Percentiles rank a stretch among this genome's conserved stretches.
These are phyloP conservation scores for Typha latifolia DNA, from an alignment of 176 grass and related monocot genomes.

Conservation along the genomic window DNA sequence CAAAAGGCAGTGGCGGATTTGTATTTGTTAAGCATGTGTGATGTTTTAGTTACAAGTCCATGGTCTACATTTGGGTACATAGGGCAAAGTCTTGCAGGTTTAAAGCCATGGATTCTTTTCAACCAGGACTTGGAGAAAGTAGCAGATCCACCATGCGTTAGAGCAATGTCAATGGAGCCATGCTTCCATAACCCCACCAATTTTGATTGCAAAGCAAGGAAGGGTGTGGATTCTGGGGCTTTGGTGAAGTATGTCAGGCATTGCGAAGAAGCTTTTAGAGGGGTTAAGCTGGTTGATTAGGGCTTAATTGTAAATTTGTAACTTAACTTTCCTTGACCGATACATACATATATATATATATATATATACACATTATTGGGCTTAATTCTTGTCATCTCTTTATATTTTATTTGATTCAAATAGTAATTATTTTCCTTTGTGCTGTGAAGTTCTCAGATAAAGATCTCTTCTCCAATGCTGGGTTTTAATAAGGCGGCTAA, in stretches of 20 bases:
- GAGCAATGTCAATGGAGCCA: slow-evolving; percentile 33
- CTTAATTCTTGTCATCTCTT: too few species aligned
- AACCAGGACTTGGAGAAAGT: not conserved
- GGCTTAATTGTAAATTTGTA: too few species aligned
- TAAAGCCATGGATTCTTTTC: slow-evolving; percentile 23
- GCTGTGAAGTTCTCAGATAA: too few species aligned
- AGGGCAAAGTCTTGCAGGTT: slow-evolving; percentile 14
- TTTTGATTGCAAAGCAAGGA: slow-evolving; percentile 20
- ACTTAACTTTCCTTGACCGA: too few species aligned
- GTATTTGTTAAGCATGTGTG: slow-evolving; percentile 46
- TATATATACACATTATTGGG: too few species aligned
- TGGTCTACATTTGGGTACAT: slow-evolving; percentile 44
- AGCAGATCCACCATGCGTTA: slow-evolving; percentile 20
- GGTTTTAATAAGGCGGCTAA: too few species aligned
- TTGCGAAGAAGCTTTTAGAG: slow-evolving; percentile 24
- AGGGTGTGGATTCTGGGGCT: slow-evolving; percentile 4
- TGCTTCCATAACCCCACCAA: slow-evolving; percentile 26
- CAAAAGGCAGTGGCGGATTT: slow-evolving; percentile 52
- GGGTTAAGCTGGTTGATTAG: slow-evolving; percentile 38
- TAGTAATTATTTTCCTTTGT: too few species aligned
- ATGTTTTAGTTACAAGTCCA: slow-evolving; percentile 26
- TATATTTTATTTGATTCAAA: too few species aligned
- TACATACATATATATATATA: too few species aligned
- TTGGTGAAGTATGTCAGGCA: slow-evolving; percentile 27
- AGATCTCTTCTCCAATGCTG: too few species aligned